These are phyloP conservation scores for Tuber umbilicatum DNA, from an alignment of 495 filamentous ascomycete species.

Conservation along the genomic window DNA sequence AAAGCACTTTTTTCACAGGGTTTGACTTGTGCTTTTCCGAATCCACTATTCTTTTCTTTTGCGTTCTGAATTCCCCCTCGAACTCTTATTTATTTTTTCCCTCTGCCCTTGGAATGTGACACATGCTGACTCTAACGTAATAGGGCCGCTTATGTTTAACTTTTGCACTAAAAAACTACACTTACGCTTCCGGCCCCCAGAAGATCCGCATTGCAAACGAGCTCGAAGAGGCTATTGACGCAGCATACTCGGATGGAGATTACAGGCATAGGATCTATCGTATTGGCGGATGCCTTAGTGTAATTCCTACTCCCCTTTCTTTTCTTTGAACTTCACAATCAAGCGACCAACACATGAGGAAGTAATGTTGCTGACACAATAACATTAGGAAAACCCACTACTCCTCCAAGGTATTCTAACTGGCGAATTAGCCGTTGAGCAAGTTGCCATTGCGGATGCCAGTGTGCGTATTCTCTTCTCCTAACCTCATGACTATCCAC, in stretches of 20 bases:
- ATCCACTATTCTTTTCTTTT: background rate
- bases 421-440: slow-evolving; percentile 20
- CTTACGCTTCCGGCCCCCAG: slow-evolving; percentile 12
- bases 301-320: background rate
- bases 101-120: background rate
- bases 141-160: slow-evolving; percentile 30
- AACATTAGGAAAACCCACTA: slow-evolving; percentile 21
- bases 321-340: background rate
- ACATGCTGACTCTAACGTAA: slow-evolving; percentile 4
- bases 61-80: background rate
- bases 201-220: slow-evolving; percentile 30
- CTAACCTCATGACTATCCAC: background rate
- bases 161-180: slow-evolving; percentile 30
- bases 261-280: slow-evolving; percentile 28
- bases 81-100: background rate
- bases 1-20: background rate
- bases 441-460: slow-evolving; percentile 11
- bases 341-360: background rate
- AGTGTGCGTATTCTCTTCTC: background rate
- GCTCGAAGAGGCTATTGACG: slow-evolving; percentile 27
- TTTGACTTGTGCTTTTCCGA: background rate
- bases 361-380: slow-evolving; percentile 1
- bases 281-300: slow-evolving; percentile 26
- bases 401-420: slow-evolving; percentile 14
- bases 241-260: slow-evolving; percentile 27